These are phyloP conservation scores for Hyphodiscus sp. DNA, from an alignment of 2,329 filamentous ascomycete genomes.

Conservation along the genomic window DNA sequence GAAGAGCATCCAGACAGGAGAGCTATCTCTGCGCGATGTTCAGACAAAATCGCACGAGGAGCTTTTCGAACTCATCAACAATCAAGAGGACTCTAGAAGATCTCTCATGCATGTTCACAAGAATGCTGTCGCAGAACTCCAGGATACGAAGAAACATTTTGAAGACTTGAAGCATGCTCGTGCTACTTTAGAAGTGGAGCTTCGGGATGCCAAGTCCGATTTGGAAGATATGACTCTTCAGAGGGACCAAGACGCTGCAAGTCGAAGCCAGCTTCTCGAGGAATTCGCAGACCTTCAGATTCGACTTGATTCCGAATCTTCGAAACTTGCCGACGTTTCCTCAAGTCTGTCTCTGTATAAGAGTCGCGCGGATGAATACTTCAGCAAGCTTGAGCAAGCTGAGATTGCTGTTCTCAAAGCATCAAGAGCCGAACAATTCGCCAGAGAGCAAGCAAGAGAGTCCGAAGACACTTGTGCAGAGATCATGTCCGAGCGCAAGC, in stretches of 20 bases:
- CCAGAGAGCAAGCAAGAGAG: slow-evolving; percentile 81
- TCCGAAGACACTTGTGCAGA: slow-evolving; percentile 85
- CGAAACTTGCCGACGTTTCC: slow-evolving; percentile 74
- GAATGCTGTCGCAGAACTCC: slow-evolving; percentile 74
- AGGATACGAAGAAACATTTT: slow-evolving; percentile 79
- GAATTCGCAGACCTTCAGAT: slow-evolving; percentile 95
- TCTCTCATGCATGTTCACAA: slow-evolving; percentile 80
- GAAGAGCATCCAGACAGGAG: slow-evolving; percentile 77
- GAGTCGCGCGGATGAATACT: slow-evolving; percentile 89
- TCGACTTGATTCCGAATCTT: slow-evolving; percentile 80
- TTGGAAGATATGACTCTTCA: slow-evolving; percentile 72
- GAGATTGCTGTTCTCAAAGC: slow-evolving; percentile 94
- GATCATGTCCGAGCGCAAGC: slow-evolving; percentile 86
- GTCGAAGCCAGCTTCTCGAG: slow-evolving; percentile 79
- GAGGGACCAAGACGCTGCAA: slow-evolving; percentile 81
- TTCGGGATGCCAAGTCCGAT: slow-evolving; percentile 78
- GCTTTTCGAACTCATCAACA: slow-evolving; percentile 85
- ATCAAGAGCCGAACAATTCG: slow-evolving; percentile 85
- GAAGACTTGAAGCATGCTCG: slow-evolving; percentile 82
- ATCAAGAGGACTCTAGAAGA: slow-evolving; percentile 82
- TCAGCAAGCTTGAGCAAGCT: slow-evolving; percentile 92
- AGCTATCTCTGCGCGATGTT: slow-evolving; percentile 83
- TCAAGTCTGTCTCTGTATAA: slow-evolving; percentile 87
- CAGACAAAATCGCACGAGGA: slow-evolving; percentile 93
- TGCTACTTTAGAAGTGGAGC: slow-evolving; percentile 72